A percentile compares a stretch with the other conserved stretches of the same genome.
These are phyloP conservation scores for Stachybotrys echinatus DNA, from an alignment of 2,329 filamentous ascomycete genomes.

Conservation along the genomic window DNA sequence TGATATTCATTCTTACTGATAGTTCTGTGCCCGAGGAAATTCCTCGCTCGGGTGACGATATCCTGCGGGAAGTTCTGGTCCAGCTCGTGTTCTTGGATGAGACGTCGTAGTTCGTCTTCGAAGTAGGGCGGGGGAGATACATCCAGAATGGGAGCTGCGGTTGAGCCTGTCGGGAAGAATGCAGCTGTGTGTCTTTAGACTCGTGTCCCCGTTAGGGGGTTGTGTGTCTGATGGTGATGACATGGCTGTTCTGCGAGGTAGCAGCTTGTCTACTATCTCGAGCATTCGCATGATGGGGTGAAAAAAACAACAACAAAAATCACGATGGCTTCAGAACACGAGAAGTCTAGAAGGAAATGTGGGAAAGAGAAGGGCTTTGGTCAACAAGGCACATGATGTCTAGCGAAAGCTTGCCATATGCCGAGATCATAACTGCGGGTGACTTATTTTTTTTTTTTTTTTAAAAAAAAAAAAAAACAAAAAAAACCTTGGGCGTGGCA, in stretches of 20 bases:
- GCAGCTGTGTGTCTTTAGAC: neutral
- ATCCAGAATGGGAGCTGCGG: neutral
- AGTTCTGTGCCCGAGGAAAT: slow-evolving; percentile 25
- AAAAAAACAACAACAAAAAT: no score
- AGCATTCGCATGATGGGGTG: no score
- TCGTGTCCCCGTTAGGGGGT: neutral
- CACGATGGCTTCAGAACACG: no score
- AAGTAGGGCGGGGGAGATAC: slow-evolving; percentile 6
- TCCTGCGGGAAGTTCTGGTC: slow-evolving; percentile 42
- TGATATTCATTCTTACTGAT: slow-evolving; percentile 5
- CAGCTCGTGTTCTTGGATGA: slow-evolving; percentile 34
- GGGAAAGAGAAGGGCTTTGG: no score
- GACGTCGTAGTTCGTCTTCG: neutral
- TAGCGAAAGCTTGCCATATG: no score
- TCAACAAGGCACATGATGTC: no score
- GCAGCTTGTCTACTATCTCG: no score
- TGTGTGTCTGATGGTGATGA: neutral
- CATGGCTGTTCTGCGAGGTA: neutral
- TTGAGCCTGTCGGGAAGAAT: neutral
- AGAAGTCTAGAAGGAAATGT: no score
- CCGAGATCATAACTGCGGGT: no score
- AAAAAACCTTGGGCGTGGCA: no score
- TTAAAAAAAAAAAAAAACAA: no score
- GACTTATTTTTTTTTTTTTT: no score
- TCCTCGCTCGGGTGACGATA: slow-evolving; percentile 32